Evolutionary conservation across 805 yeast genomes (phyloP).

Genomic region (Suhomyces prunicola): DNA sequence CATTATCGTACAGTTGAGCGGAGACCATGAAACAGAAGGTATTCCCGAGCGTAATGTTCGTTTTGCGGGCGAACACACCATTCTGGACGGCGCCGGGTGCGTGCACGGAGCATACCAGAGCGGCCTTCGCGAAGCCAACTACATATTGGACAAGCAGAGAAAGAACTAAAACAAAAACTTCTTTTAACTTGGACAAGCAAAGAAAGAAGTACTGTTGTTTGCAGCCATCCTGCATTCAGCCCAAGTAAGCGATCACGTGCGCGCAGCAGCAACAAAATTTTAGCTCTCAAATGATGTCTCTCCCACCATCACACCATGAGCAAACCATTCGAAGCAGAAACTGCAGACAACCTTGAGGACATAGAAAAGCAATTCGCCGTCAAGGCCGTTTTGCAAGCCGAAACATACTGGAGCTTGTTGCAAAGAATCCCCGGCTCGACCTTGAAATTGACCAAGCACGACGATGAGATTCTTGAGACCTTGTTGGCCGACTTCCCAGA

Average conservation of each 20-base stretch:
- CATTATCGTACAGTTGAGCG: constrained; percentile 55
- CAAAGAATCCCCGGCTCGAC: constrained; percentile 74
- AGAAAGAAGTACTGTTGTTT: too few species aligned
- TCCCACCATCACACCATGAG: constrained; percentile 19
- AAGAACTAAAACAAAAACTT: not conserved
- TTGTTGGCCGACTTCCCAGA: constrained; percentile 84
- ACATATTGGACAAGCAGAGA: constrained; percentile 19
- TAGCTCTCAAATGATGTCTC: not conserved
- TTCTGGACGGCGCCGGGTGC: constrained; percentile 84
- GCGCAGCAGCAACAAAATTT: not conserved
- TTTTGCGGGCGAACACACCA: constrained; percentile 91
- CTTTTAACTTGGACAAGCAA: too few species aligned
- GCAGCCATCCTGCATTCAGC: not conserved
- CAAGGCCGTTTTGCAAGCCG: constrained; percentile 93
- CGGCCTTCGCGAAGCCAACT: constrained; percentile 56
- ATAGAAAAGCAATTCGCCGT: constrained; percentile 98
- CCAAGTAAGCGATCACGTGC: not conserved
- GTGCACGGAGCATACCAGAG: constrained; percentile 88
- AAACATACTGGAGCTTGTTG: constrained; percentile 85
- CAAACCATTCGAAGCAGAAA: constrained; percentile 71
- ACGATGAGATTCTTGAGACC: constrained; percentile 63
- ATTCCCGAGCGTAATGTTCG: constrained; percentile 56
- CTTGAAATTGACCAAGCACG: constrained; percentile 67
- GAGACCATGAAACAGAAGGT: constrained; percentile 32
- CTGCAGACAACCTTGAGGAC: constrained; percentile 91